Conservation (phyloP, 2,329 filamentous ascomycete genomes). For the Ramularia endophylla region DNA sequence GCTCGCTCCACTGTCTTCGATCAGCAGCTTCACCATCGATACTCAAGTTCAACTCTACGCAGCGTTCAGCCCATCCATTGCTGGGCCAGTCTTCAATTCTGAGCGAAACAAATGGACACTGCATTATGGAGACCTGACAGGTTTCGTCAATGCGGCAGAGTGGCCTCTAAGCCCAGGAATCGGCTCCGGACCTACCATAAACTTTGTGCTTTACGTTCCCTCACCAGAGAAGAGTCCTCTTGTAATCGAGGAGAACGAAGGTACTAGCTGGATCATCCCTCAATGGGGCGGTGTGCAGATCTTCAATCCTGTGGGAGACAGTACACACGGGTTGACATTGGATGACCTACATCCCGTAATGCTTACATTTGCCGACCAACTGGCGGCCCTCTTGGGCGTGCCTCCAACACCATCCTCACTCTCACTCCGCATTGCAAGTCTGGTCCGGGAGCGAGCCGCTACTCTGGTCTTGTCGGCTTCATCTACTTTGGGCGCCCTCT, state of each 20-base stretch:
- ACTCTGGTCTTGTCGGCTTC: slow-evolving; percentile 83
- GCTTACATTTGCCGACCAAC: slow-evolving; percentile 83
- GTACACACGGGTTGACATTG: slow-evolving; percentile 48
- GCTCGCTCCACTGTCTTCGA: slow-evolving; percentile 68
- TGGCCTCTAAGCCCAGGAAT: slow-evolving; percentile 96
- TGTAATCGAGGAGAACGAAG: slow-evolving; percentile 52
- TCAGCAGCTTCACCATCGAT: slow-evolving; percentile 94
- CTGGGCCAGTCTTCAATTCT: slow-evolving; percentile 50
- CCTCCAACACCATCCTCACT: slow-evolving; percentile 72
- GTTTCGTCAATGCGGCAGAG: slow-evolving; percentile 95
- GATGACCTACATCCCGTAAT: slow-evolving; percentile 71
- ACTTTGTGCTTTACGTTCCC: slow-evolving; percentile 89
- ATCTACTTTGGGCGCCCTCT: slow-evolving; percentile 87
- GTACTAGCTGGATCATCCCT: slow-evolving; percentile 84
- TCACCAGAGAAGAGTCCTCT: slow-evolving; percentile 59
- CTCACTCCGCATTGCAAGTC: slow-evolving; percentile 74
- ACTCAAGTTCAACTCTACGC: slow-evolving; percentile 96
- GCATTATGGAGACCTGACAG: slow-evolving; percentile 79
- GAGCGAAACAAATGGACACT: slow-evolving; percentile 58
- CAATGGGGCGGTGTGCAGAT: slow-evolving; percentile 85
- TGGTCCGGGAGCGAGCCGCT: slow-evolving; percentile 78
- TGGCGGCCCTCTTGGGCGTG: slow-evolving; percentile 80
- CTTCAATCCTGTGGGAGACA: slow-evolving; percentile 50
- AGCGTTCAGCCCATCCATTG: slow-evolving; percentile 56
- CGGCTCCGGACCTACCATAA: slow-evolving; percentile 85